Base-by-base conservation (phyloP, 202 grass and related monocot species). In the Setaria viridis region DNA sequence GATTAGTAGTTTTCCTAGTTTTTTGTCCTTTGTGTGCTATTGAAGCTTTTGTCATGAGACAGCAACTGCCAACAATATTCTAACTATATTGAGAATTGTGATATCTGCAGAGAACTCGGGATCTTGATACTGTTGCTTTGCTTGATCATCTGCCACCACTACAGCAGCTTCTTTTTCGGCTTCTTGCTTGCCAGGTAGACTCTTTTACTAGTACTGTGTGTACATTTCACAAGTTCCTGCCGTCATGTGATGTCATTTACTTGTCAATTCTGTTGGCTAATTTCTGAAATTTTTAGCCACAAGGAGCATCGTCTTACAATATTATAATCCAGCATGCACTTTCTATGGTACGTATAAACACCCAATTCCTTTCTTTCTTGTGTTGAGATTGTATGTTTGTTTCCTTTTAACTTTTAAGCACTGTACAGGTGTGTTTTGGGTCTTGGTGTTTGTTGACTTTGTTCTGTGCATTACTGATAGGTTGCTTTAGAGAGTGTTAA, bases 291-390 rank as follows among this genome's bases (percentile, higher is more conserved):
- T 86, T 76, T 91, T 86, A 99, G 97, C 94, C 97, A 76, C 92
- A 99, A 94, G 94, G 94, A 60, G 83, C 75, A 0, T 91, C 97
- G 20, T 94, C 92, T 72, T 95, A 97, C 86, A 99, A 99, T 82
- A 60, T 93, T 76, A 88, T 99, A 91, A 97, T 99, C 75, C 97
- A 99, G 54, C 92, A 97, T 73, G 94, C 94, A 16, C 97, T 99
- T 82, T 90, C 94, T 73, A 93, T 97, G 94, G 97, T 99, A 67
- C 79, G 89, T 68, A 87, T 17, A 47, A 57, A 84, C 84, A 14
- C 30, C 20, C 3, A 1, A 0, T 77, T 82, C 45, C 47, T 89
- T 85, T 62, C 11, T 12, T 43, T 50, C 21, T 12, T 75, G 2
- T 65, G 62, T 42, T 82, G 11, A 64, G 6, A 21, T 76, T 33